Evolutionary conservation across 1,139 yeast species (phyloP).

Genomic region (Protomyces pachydermus): DNA sequence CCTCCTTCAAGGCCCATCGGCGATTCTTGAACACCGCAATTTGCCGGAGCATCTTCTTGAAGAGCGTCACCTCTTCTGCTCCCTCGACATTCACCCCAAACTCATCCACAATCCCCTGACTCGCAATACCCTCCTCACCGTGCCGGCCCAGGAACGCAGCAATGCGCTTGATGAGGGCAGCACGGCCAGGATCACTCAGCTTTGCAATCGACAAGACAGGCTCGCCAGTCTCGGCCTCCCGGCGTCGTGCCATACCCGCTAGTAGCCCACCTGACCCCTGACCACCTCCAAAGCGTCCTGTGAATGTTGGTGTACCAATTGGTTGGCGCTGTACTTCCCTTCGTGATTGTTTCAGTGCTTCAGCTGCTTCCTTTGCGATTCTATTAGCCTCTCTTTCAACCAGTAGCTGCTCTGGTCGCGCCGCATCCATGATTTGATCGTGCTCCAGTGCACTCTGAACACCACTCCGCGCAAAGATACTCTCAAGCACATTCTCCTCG

Average conservation of each 20-base stretch:
- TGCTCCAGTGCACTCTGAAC: constrained; percentile 75
- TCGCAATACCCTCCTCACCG: constrained; percentile 47
- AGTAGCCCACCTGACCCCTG: constrained; percentile 28
- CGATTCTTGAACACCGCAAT: constrained; percentile 54
- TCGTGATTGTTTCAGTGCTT: constrained; percentile 65
- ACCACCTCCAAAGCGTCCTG: constrained; percentile 73
- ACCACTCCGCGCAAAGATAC: constrained; percentile 64
- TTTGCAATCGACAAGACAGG: constrained; percentile 1
- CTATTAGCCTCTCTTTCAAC: constrained; percentile 71
- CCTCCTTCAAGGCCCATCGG: constrained; percentile 55
- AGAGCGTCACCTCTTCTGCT: constrained; percentile 55
- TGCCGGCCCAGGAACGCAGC: constrained; percentile 42
- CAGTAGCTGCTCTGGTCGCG: constrained; percentile 51
- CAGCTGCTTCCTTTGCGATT: constrained; percentile 73
- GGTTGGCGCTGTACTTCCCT: constrained; percentile 56
- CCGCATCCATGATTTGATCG: constrained; percentile 64
- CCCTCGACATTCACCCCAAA: constrained; percentile 48
- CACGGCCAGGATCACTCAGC: constrained; percentile 21
- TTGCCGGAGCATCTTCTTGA: constrained; percentile 63
- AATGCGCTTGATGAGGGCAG: constrained; percentile 41
- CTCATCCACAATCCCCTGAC: constrained; percentile 54
- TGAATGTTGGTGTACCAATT: constrained; percentile 92
- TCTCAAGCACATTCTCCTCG: constrained; percentile 65
- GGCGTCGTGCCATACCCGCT: constrained; percentile 25
- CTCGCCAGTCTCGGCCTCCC: constrained; percentile 16